Evolutionary conservation across 2,329 filamentous ascomycete genomes (phyloP).

Genomic region (Claviceps africana): DNA sequence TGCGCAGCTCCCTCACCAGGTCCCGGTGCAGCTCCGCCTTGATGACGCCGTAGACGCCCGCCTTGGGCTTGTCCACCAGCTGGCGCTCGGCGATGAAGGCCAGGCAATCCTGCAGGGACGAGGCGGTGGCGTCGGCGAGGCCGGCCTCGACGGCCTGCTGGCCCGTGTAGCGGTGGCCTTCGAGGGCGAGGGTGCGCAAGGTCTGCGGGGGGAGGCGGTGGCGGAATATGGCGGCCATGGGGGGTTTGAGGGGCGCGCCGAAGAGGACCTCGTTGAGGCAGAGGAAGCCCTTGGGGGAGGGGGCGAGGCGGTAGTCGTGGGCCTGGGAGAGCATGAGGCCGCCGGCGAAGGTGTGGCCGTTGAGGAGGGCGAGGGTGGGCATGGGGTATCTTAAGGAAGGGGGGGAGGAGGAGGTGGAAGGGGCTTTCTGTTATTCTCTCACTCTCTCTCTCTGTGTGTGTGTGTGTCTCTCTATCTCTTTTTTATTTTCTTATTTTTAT

Average conservation of each 20-base stretch:
- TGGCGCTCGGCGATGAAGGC: conserved; percentile 43
- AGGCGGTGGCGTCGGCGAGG: conserved; percentile 52
- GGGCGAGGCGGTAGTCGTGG: conserved; percentile 74
- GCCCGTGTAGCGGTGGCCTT: conserved; percentile 54
- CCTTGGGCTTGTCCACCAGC: conserved; percentile 46
- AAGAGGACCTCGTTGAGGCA: conserved; percentile 76
- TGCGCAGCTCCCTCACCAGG: conserved; percentile 43
- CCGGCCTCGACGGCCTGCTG: conserved; percentile 49
- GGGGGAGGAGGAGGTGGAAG: too few species aligned
- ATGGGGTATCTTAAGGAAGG: conserved; percentile 64
- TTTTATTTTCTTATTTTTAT: too few species aligned
- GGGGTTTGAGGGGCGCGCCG: conserved; percentile 57
- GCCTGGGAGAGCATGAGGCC: conserved; percentile 62
- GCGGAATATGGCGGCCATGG: conserved; percentile 64
- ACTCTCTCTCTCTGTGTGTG: neutral
- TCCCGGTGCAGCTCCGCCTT: conserved; percentile 67
- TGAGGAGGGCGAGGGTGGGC: conserved; percentile 67
- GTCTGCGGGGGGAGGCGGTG: conserved; percentile 45
- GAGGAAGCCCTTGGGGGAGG: conserved; percentile 53
- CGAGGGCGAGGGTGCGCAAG: conserved; percentile 56
- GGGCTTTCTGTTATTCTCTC: neutral
- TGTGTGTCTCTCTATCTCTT: neutral
- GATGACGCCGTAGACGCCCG: conserved; percentile 54
- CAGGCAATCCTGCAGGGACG: conserved; percentile 42
- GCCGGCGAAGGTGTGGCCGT: conserved; percentile 69